Conservation (phyloP, 2,329 filamentous ascomycete genomes). For the Hymenoscyphus linearis region DNA sequence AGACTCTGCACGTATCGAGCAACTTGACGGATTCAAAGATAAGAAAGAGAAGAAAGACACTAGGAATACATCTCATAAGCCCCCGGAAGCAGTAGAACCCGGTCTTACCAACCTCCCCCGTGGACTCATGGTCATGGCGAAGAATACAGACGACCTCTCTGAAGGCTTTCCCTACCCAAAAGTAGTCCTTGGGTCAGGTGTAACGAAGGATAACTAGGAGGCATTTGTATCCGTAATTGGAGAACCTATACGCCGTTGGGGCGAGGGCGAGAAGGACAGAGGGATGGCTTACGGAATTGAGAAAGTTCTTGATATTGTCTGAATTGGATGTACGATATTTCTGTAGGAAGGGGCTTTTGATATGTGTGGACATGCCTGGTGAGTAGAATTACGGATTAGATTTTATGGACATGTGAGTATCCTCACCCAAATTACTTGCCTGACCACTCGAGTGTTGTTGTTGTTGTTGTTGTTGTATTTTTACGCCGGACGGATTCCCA, state of each 20-base stretch:
- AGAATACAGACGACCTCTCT: constrained; percentile 5
- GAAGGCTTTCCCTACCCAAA: constrained; percentile 19
- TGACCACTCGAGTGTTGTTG: not conserved
- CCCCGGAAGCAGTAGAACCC: not conserved
- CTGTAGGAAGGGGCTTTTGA: constrained; percentile 18
- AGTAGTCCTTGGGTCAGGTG: not conserved
- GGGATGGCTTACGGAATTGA: constrained; percentile 15
- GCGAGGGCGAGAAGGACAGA: not conserved
- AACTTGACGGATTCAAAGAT: not conserved
- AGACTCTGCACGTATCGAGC: not conserved
- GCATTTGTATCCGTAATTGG: not conserved
- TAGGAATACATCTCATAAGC: not conserved
- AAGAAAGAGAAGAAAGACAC: not conserved
- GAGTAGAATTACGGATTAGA: constrained; percentile 21
- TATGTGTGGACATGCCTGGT: constrained; percentile 23
- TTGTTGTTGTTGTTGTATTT: too few relatives aligned
- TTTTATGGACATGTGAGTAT: constrained; percentile 20
- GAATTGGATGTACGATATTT: constrained; percentile 17
- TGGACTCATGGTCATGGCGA: constrained; percentile 17
- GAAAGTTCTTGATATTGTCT: constrained; percentile 16
- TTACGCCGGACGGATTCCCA: too few relatives aligned
- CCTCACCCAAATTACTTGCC: not conserved
- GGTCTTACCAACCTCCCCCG: constrained; percentile 4
- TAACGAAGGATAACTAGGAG: not conserved
- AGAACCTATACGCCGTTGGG: not conserved